Evolutionary conservation across 306 rosid genomes (phyloP), one percentile per base, ranked within the genome.

Genomic region (Prunus kanzakura): DNA sequence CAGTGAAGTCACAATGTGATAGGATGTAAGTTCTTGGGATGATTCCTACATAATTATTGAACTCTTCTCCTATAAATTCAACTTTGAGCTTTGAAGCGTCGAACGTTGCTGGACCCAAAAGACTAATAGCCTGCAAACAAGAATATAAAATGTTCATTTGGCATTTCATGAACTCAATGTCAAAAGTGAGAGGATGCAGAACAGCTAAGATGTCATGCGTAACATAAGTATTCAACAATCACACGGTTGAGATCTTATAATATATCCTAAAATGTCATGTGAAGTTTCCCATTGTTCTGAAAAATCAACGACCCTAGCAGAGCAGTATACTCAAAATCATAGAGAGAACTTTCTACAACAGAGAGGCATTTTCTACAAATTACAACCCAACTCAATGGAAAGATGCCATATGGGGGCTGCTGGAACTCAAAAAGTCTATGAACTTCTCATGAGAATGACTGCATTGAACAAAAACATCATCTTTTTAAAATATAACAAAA

Each of bases 1-100:
- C 98, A 38, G 97, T 94, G 70, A 92, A 92, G 86, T 94, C 98
- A 64, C 98, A 94, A 58, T 94, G 98, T 45, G 98, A 94, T 8
- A 94, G 86, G 46, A 94, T 90, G 85, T 94, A 92, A 67, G 97
- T 90, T 89, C 98, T 89, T 11, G 98, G 98, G 82, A 89, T 86
- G 76, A 94, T 82, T 76, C 88, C 89, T 49, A 87, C 79, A 79
- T 79, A 83, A 74, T 79, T 83, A 55, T 82, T 83, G 72, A 89
- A 80, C 71, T 84, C 82, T 72, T 87, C 91, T 81, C 87, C 88
- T 79, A 85, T 73, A 76, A 66, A 81, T 54, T 86, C 91, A 66
- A 94, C 98, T 89, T 90, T 89, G 65, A 94, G 88, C 82, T 94
- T 94, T 50, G 98, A 90, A 66, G 96, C 90, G 77, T 92, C 91